Evolutionary conservation across 164 flowering plant genomes (phyloP), one percentile per base, ranked within the genome.

Genomic region (Macadamia integrifolia): DNA sequence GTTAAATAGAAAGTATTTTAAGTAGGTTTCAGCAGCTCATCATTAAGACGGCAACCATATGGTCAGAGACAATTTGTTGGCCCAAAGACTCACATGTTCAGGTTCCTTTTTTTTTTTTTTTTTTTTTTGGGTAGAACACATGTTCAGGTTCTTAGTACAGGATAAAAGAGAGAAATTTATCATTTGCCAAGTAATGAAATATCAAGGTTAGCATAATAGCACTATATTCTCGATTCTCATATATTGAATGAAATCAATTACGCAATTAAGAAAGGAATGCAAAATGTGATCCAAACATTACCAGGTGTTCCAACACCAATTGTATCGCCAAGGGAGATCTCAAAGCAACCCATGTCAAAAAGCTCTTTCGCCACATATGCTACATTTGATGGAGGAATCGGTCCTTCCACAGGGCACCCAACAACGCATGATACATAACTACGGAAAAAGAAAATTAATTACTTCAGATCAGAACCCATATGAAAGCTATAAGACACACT

Each of bases 241-340:
- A 12, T 53, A 17, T 13, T 14, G 17, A n/a, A 53, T 53, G 13
- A 1, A 14, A 53, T 4, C 13, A 53, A 14, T 49, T 3, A 49
- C 0, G 18, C 5, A 11, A 64, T 56, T 17, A 31, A 52, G 40
- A 0, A 35, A 5, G 15, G 64, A 64, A 56, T 29, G 17, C 13
- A 56, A 35, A 32, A 46, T 15, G 1, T 13, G 64, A 56, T 58
- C 30, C 60, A 30, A 71, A 73, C 61, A 74, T 75, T 88, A 95
- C 99, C 99, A 68, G 99, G 99, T 56, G 98, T 95, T 40, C 85
- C 99, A 72, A 95, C 96, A 32, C 99, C 98, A 68, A 91, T 87
- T 32, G 98, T 95, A 79, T 95, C 99, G 72, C 87, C 98, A 64
- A 92, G 96, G 59, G 99, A 95, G 72, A 92, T 91, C 79, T 95